These are phyloP conservation scores for Telfairia occidentalis DNA, from an alignment of 331 rosid genomes.

Conservation along the genomic window DNA sequence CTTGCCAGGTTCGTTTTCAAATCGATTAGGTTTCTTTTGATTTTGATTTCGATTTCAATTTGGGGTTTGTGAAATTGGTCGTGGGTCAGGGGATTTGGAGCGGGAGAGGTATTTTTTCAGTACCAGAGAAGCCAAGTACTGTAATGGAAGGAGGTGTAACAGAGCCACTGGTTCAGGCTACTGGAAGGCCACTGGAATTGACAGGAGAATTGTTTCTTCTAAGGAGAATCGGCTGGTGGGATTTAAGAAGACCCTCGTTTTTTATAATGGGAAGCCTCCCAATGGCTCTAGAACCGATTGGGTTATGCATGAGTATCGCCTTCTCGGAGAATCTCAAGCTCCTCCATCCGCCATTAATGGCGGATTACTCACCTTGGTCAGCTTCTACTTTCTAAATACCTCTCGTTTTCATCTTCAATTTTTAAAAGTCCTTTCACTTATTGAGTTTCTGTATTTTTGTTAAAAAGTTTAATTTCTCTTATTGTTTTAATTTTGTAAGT, in stretches of 20 bases:
- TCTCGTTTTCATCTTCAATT: too few species aligned
- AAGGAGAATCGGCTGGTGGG: conserved; percentile 15
- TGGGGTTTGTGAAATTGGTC: background rate
- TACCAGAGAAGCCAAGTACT: conserved; percentile 41
- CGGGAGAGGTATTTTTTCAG: conserved; percentile 56
- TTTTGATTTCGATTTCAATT: too few species aligned
- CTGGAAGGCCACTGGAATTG: conserved; percentile 58
- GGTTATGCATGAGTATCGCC: conserved; percentile 10
- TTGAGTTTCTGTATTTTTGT: too few species aligned
- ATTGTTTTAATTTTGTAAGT: too few species aligned
- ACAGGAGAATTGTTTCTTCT: conserved; percentile 25
- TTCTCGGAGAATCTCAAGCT: background rate
- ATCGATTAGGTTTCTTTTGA: too few species aligned
- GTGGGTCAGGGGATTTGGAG: conserved; percentile 31
- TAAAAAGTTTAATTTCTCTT: too few species aligned
- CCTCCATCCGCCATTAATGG: background rate
- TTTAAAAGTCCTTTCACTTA: too few species aligned
- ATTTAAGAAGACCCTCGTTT: background rate
- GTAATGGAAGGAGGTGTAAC: conserved; percentile 39
- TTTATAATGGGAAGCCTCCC: background rate
- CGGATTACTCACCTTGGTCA: background rate
- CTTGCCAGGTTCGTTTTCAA: background rate
- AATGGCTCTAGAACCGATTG: background rate
- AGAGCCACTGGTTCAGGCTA: conserved; percentile 49
- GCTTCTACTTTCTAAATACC: background rate